Evolutionary conservation across 768 basidiomycete species (phyloP).

Genomic region (Lactarius hatsudake): DNA sequence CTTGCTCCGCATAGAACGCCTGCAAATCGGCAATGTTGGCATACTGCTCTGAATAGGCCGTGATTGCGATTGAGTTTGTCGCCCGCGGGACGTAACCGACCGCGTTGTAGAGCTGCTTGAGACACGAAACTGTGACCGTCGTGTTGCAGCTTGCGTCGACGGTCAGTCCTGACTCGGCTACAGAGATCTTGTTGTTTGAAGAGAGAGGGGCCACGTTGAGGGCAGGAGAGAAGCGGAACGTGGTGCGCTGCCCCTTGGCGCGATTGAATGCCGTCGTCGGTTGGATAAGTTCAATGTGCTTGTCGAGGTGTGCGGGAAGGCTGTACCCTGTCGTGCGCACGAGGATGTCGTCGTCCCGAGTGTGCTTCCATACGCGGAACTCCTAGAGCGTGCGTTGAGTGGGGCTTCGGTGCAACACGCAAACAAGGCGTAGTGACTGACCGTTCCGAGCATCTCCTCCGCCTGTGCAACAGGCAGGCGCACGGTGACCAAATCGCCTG

Average conservation of each 20-base stretch:
- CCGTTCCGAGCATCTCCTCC: no score
- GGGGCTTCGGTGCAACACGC: no score
- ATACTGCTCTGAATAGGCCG: constrained; percentile 38
- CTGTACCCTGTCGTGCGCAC: constrained; percentile 62
- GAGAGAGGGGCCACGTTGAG: neutral
- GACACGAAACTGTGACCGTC: constrained; percentile 37
- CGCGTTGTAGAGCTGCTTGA: constrained; percentile 38
- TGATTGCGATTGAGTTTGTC: constrained; percentile 34
- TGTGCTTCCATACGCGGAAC: no score
- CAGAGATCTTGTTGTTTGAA: neutral
- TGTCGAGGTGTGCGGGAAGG: constrained; percentile 50
- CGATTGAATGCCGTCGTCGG: constrained; percentile 64
- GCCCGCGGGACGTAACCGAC: constrained; percentile 31
- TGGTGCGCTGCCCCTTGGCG: constrained; percentile 39
- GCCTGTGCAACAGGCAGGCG: no score
- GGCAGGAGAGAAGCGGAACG: constrained; percentile 31
- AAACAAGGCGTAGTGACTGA: no score
- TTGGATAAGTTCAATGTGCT: constrained; percentile 61
- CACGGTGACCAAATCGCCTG: no score
- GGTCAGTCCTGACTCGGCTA: neutral
- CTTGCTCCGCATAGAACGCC: constrained; percentile 34
- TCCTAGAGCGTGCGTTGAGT: no score
- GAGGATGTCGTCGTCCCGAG: no score
- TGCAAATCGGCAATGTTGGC: constrained; percentile 35
- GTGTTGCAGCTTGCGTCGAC: constrained; percentile 38